These are phyloP conservation scores for Lentinula guzmanii DNA, from an alignment of 768 basidiomycete genomes.

Conservation along the genomic window DNA sequence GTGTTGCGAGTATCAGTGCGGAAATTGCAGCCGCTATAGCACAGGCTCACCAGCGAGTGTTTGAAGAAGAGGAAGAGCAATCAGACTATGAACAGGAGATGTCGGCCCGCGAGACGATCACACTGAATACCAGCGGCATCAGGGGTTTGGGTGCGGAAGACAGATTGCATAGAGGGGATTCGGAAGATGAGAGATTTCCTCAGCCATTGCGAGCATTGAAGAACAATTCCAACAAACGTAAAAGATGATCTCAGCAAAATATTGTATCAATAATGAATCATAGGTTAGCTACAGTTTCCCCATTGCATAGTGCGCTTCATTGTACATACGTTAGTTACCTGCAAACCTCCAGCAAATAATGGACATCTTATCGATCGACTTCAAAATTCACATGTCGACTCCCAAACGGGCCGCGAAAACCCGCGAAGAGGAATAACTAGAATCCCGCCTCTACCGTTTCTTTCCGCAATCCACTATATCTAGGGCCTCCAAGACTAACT, in stretches of 20 bases:
- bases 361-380: slow-evolving; percentile 8
- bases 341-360: too few relatives aligned
- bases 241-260: slow-evolving; percentile 38
- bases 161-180: slow-evolving; percentile 20
- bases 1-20: slow-evolving; percentile 72
- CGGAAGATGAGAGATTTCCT: slow-evolving; percentile 63
- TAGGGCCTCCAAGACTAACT: background rate
- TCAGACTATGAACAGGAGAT: slow-evolving; percentile 25
- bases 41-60: slow-evolving; percentile 59
- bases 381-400: background rate
- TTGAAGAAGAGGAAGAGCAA: slow-evolving; percentile 45
- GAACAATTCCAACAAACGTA: slow-evolving; percentile 49
- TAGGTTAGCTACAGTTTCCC: background rate
- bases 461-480: background rate
- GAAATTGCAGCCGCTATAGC: slow-evolving; percentile 79
- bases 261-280: slow-evolving; percentile 13
- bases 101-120: slow-evolving; percentile 25
- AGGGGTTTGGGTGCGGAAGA: slow-evolving; percentile 30
- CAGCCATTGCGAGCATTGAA: slow-evolving; percentile 66
- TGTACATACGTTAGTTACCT: background rate
- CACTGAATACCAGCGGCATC: slow-evolving; percentile 43
- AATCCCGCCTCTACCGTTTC: slow-evolving; percentile 6
- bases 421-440: background rate
- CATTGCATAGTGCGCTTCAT: slow-evolving; percentile 4
- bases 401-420: background rate